Percentiles rank a stretch among this genome's conserved stretches.
Conservation (phyloP, 129 eudicot genomes). For the Scalesia atractyloides region DNA sequence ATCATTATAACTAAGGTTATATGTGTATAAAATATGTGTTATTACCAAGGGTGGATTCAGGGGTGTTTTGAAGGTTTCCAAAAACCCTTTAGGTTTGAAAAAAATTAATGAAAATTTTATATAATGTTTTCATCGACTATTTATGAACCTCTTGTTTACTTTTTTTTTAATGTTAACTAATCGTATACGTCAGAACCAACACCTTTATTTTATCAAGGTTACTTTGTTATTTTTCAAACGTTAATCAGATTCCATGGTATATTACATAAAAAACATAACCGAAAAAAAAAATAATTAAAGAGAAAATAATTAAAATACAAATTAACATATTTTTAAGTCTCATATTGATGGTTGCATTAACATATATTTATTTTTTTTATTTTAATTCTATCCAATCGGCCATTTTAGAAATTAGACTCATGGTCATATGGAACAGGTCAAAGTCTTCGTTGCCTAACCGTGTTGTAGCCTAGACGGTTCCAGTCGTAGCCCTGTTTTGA, state of each 20-base stretch:
- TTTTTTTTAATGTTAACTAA: background rate
- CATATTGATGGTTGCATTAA: background rate
- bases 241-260: no score
- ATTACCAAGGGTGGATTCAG: no score
- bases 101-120: no score
- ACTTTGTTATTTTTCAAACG: no score
- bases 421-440: conserved; percentile 12
- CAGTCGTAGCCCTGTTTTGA: conserved; percentile 6
- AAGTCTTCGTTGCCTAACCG: background rate
- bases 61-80: no score
- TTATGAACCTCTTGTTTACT: background rate
- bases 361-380: background rate
- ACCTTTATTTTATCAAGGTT: no score
- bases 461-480: conserved; percentile 4
- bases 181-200: no score
- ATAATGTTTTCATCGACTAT: conserved; percentile 1
- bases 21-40: no score
- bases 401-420: conserved; percentile 8
- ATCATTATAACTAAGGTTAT: no score
- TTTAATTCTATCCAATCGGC: background rate
- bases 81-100: no score
- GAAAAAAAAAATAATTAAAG: no score
- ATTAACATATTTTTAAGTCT: background rate
- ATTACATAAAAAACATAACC: no score
- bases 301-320: background rate